A percentile compares a stretch with the other conserved stretches of the same genome.
Evolutionary conservation across 371 early-diverging fungal species (phyloP).

Genomic region (Amoeboaphelidium protococcarum): DNA sequence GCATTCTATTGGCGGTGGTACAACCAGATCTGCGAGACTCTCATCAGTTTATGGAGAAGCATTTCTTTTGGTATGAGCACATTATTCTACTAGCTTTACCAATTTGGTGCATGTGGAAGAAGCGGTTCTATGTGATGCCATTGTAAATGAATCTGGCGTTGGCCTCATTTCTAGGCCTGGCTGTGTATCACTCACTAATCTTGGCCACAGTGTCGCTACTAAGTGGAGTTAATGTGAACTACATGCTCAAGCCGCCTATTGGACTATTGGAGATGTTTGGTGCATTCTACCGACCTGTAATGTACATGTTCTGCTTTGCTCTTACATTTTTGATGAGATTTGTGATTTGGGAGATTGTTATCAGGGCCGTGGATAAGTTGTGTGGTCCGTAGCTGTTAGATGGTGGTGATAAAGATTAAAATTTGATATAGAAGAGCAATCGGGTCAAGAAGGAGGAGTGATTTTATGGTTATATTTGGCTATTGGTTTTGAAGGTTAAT

Average conservation of each 20-base stretch:
- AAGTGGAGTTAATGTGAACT: background rate
- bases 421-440: too few relatives aligned
- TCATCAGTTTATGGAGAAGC: background rate
- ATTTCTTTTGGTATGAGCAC: background rate
- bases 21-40: background rate
- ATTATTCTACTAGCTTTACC: background rate
- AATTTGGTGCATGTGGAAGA: background rate
- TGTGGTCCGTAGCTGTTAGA: background rate
- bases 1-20: background rate
- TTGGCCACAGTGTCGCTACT: background rate
- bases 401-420: too few relatives aligned
- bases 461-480: too few relatives aligned
- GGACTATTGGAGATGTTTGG: slow-evolving; percentile 10
- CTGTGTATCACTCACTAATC: background rate
- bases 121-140: background rate
- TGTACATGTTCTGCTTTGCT: slow-evolving; percentile 11
- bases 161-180: background rate
- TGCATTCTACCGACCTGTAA: slow-evolving; percentile 12
- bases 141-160: background rate
- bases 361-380: slow-evolving; percentile 2
- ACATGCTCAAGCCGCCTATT: background rate
- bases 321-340: slow-evolving; percentile 11
- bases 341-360: slow-evolving; percentile 10
- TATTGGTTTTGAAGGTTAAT: too few relatives aligned
- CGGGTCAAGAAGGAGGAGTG: too few relatives aligned